Conservation (phyloP, 2,329 filamentous ascomycete species). For the Botrytis fragariae region DNA sequence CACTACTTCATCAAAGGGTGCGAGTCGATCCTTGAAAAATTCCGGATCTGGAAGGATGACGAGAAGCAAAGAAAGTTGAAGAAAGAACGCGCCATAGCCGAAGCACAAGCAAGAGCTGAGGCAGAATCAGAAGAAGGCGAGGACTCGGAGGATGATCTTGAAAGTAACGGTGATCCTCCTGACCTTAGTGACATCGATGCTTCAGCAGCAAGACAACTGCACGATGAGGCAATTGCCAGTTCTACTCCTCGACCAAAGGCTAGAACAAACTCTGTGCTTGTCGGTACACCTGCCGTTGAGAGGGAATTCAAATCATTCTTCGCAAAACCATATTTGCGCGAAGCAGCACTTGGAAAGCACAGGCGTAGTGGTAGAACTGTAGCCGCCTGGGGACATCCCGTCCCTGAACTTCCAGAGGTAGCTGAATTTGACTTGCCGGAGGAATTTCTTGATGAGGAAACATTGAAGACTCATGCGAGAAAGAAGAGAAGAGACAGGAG, state of each 20-base stretch:
- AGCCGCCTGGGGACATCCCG: slow-evolving; percentile 75
- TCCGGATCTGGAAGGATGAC: slow-evolving; percentile 81
- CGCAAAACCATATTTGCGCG: slow-evolving; percentile 65
- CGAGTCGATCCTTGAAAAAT: slow-evolving; percentile 79
- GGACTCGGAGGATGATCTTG: slow-evolving; percentile 54
- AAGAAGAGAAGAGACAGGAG: slow-evolving; percentile 51
- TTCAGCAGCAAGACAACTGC: slow-evolving; percentile 70
- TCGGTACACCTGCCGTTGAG: slow-evolving; percentile 37
- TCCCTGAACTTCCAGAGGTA: slow-evolving; percentile 67
- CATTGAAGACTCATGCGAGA: slow-evolving; percentile 57
- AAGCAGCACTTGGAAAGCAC: slow-evolving; percentile 70
- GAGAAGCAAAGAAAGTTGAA: slow-evolving; percentile 80
- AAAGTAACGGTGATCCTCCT: slow-evolving; percentile 43
- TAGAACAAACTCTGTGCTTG: slow-evolving; percentile 24
- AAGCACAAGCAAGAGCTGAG: slow-evolving; percentile 46
- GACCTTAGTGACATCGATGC: slow-evolving; percentile 70
- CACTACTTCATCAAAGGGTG: slow-evolving; percentile 83
- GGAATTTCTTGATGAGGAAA: slow-evolving; percentile 48
- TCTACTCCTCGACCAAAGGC: slow-evolving; percentile 29
- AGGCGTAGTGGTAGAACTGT: slow-evolving; percentile 68
- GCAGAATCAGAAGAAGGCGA: slow-evolving; percentile 32
- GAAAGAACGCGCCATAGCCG: slow-evolving; percentile 61
- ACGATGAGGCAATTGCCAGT: slow-evolving; percentile 43
- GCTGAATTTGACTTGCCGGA: slow-evolving; percentile 72
- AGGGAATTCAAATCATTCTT: slow-evolving; percentile 87